Conservation (phyloP, 139 green algal species). For the Nannochloris sp. region DNA sequence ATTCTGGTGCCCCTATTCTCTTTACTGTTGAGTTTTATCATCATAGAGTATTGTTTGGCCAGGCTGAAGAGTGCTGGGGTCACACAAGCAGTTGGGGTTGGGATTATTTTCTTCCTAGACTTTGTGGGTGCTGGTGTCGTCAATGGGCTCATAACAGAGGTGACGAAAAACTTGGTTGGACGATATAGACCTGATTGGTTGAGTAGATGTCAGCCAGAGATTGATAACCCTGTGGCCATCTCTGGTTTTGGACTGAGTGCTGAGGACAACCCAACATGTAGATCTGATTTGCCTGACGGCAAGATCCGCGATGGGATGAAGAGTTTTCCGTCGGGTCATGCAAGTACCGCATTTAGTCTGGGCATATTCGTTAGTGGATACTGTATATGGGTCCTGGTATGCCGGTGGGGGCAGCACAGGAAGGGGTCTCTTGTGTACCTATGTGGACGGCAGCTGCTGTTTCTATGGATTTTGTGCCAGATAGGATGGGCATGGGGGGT, state of each 20-base stretch:
- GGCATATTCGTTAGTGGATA: neutral
- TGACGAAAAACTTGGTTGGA: constrained; percentile 24
- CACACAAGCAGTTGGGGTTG: constrained; percentile 10
- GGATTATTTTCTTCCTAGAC: constrained; percentile 27
- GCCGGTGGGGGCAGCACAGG: neutral
- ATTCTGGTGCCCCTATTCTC: neutral
- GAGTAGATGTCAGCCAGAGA: constrained; percentile 13
- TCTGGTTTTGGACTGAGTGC: constrained; percentile 4
- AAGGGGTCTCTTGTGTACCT: neutral
- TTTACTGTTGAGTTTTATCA: constrained; percentile 4
- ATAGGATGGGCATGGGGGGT: constrained; percentile 8
- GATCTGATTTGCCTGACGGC: neutral
- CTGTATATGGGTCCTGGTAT: neutral
- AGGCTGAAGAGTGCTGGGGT: neutral
- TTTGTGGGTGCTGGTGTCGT: constrained; percentile 25
- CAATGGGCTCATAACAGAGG: constrained; percentile 20
- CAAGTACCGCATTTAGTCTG: constrained; percentile 5
- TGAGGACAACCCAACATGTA: constrained; percentile 16
- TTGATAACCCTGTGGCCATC: neutral
- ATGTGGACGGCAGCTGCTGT: neutral
- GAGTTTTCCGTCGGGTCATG: constrained; percentile 8
- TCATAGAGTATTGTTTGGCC: constrained; percentile 9
- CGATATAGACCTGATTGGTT: constrained; percentile 24
- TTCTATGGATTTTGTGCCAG: constrained; percentile 7
- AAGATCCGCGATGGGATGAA: constrained; percentile 20